Evolutionary conservation across 495 filamentous ascomycete species (phyloP).

Genomic region (Hypoxylon trugodes): DNA sequence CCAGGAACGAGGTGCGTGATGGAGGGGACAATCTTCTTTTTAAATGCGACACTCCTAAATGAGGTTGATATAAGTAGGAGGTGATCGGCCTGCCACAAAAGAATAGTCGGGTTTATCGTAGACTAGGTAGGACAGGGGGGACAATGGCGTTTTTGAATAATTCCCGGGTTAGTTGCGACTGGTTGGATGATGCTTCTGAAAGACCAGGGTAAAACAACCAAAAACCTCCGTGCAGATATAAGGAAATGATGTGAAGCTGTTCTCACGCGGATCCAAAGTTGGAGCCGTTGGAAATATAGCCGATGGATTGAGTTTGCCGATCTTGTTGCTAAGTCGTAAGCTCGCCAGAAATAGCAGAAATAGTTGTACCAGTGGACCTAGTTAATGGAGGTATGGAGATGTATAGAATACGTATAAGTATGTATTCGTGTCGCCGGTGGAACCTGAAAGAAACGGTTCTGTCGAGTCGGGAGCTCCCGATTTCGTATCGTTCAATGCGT

Average conservation of each 20-base stretch:
- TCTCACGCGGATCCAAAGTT: conserved; percentile 13
- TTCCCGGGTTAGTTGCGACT: conserved; percentile 27
- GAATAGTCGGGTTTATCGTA: conserved; percentile 17
- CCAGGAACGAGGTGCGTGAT: conserved; percentile 8
- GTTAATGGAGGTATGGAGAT: too few species aligned
- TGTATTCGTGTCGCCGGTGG: conserved; percentile 18
- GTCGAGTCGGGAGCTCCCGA: conserved; percentile 26
- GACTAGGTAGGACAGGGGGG: conserved; percentile 15
- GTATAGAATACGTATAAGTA: too few species aligned
- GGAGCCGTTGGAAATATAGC: conserved; percentile 33
- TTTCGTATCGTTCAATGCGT: conserved; percentile 22
- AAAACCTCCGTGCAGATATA: conserved; percentile 30
- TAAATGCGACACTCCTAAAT: conserved; percentile 22
- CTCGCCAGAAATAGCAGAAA: too few species aligned
- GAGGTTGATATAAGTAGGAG: conserved; percentile 7
- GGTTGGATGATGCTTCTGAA: conserved; percentile 6
- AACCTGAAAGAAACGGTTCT: conserved; percentile 13
- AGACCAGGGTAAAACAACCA: conserved; percentile 6
- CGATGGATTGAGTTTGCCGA: conserved; percentile 34
- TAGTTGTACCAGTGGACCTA: conserved; percentile 12
- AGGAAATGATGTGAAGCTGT: conserved; percentile 29
- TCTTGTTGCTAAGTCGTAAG: conserved; percentile 18
- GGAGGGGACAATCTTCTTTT: conserved; percentile 23
- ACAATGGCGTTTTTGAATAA: conserved; percentile 20
- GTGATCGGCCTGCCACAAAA: conserved; percentile 9